A percentile compares a stretch with the other conserved stretches of the same genome.
Conservation (phyloP, 139 green algal species). For the Tetradesmus obliquus region DNA sequence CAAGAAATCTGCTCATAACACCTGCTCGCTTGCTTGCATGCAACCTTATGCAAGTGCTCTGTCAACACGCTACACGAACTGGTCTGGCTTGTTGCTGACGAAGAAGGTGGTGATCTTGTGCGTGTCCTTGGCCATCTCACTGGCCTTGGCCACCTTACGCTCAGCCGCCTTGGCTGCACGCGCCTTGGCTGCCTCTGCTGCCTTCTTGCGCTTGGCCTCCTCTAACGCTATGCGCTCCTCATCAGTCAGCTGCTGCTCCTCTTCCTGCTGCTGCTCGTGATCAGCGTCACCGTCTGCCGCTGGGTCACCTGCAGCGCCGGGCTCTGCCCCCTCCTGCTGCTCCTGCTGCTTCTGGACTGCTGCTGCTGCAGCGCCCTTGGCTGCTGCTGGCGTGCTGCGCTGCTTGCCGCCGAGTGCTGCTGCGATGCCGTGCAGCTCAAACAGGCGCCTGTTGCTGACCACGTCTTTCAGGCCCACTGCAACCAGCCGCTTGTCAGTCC, state of each 20-base stretch:
- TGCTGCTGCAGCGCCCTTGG: background rate
- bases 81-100: constrained; percentile 30
- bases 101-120: constrained; percentile 46
- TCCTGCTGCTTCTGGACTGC: background rate
- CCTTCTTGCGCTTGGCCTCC: constrained; percentile 6
- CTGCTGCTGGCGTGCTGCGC: constrained; percentile 33
- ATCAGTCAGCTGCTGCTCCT: constrained; percentile 18
- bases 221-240: constrained; percentile 21
- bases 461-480: constrained; percentile 42
- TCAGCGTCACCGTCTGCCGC: background rate
- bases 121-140: background rate
- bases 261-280: background rate
- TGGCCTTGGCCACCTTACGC: background rate
- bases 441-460: background rate
- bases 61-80: background rate
- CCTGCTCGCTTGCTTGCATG: no score
- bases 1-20: no score
- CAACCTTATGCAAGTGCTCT: no score
- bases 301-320: background rate
- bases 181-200: constrained; percentile 10
- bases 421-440: background rate
- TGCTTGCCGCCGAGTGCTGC: background rate
- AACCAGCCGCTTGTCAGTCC: constrained; percentile 50
- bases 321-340: background rate
- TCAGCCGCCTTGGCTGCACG: constrained; percentile 28